Evolutionary conservation across 495 filamentous ascomycete species (phyloP), one percentile per base, ranked within the genome.

Genomic region (Neohortaea acidophila): DNA sequence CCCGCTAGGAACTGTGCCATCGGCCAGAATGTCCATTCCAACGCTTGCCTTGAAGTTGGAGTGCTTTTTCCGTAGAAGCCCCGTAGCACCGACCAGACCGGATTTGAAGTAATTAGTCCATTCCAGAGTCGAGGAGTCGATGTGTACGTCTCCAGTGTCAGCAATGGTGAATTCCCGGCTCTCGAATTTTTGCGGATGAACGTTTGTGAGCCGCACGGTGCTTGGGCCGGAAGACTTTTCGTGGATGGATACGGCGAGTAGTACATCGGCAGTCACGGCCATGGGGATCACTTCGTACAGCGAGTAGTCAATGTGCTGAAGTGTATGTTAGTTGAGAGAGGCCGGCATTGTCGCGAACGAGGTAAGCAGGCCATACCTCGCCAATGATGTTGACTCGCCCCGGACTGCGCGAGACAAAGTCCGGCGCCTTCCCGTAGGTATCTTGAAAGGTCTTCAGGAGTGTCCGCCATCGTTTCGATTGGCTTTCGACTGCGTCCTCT

Each of bases 31-130:
- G 49, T 89, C 68, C 79, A 97, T 84, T 49, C 80, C 82, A 19
- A 69, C 72, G 2, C 82, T 79, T 35, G 65, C 59, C 19, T 55
- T 31, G 7, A 49, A 53, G 1, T 57, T 39, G 10, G 68, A 66
- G 22, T 69, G 63, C 49, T 77, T 75, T 64, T 80, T 73, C 47
- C 70, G 71, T 49, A 97, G 61, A 36, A 93, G 64, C 53, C 83
- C 73, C 22, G 91, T 51, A 4, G 86, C 86, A 13, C 84, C 89
- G 3, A 72, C 64, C 29, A 94, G 66, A 0, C 89, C 91, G 15
- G 84, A 78, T 61, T 84, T 93, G 72, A 97, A 94, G 67, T 97
- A 97, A 54, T 94, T 96, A 32, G 85, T 78, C 91, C 91, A 97
- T 59, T 94, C 84, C 45, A 87, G 48, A 15, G 54, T 37, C 9